phyloP scores from a whole-genome alignment of 139 green algal genomes.

The Tetradesmus obliquus region DNA sequence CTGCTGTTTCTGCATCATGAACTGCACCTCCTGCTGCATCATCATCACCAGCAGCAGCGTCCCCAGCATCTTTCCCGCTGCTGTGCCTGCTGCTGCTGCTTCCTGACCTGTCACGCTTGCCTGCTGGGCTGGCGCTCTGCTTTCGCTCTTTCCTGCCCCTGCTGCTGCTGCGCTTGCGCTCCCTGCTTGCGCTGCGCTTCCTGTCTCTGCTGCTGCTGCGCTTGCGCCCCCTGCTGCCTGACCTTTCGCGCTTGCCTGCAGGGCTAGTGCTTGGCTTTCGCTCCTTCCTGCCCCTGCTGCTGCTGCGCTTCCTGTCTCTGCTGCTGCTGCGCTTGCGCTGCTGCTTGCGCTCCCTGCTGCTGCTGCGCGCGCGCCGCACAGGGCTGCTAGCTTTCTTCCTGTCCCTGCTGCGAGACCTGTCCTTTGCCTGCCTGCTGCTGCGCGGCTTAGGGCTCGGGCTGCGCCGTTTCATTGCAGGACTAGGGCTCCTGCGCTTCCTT shows the following conservation, averaged over 20 bases:
- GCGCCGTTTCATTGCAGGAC: background rate
- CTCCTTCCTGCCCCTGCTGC: background rate
- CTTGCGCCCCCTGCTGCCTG: background rate
- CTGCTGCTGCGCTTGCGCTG: conserved; percentile 24
- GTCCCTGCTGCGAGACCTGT: background rate
- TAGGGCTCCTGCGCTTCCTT: background rate
- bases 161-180: background rate
- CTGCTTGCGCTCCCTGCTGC: conserved; percentile 23
- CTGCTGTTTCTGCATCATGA: background rate
- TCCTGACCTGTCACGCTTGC: background rate
- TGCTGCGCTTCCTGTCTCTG: background rate
- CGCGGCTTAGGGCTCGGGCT: background rate
- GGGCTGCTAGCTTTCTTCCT: background rate
- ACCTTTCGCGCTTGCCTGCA: background rate
- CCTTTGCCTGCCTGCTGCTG: conserved; percentile 10
- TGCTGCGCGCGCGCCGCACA: conserved; percentile 13
- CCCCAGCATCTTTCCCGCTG: background rate
- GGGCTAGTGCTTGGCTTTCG: background rate
- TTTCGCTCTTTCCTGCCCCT: background rate
- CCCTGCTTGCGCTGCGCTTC: background rate
- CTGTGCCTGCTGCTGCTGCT: conserved; percentile 4
- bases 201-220: background rate
- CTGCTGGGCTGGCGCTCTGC: background rate
- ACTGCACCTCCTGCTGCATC: no score
- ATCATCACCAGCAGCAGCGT: no score